A percentile compares a stretch with the other conserved stretches of the same genome.
phyloP scores from a whole-genome alignment of 148 eudicot species.

The Selenicereus undatus region DNA sequence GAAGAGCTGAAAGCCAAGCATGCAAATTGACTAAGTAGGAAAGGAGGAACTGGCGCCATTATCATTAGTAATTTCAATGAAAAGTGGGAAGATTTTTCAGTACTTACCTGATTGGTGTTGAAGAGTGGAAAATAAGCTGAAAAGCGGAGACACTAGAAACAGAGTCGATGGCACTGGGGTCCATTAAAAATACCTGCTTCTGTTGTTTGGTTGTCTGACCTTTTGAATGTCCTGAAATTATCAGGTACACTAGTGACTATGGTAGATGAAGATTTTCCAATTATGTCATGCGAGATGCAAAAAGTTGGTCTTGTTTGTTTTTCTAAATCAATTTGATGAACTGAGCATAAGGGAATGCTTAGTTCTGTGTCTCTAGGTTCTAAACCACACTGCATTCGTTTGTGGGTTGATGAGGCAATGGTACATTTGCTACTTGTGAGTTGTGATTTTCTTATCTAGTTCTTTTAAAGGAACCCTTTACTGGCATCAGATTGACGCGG shows the following conservation, averaged over 20 bases:
- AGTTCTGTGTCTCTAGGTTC: background rate
- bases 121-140: no score
- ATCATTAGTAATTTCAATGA: background rate
- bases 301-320: background rate
- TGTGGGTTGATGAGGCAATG: background rate
- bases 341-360: background rate
- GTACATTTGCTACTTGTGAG: background rate
- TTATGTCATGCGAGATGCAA: background rate
- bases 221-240: no score
- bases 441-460: background rate
- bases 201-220: no score
- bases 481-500: background rate
- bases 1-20: background rate
- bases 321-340: background rate
- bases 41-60: background rate
- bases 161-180: background rate
- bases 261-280: background rate
- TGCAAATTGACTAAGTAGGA: background rate
- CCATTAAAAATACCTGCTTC: no score
- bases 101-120: background rate
- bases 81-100: background rate
- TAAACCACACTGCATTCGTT: background rate
- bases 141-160: background rate
- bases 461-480: background rate
- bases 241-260: no score